Conservation (phyloP, 2,329 filamentous ascomycete species). For the Zasmidium angulare region DNA sequence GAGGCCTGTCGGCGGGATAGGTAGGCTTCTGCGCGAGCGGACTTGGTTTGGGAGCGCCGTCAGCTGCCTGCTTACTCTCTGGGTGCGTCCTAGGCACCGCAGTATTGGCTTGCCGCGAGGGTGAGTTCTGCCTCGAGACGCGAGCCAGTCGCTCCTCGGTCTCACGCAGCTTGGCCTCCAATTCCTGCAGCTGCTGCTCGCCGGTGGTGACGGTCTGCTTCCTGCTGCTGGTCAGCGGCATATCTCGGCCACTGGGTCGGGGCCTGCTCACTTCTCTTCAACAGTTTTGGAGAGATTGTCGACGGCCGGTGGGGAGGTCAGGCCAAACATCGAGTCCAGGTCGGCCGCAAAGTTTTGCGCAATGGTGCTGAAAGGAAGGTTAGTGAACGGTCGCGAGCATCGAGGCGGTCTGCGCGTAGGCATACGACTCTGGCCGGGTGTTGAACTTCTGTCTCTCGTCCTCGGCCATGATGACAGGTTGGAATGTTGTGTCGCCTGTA, state of each 20-base stretch:
- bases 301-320: constrained; percentile 73
- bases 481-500: neutral
- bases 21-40: constrained; percentile 28
- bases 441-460: constrained; percentile 8
- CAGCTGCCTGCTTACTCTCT: constrained; percentile 20
- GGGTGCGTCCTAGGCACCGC: constrained; percentile 21
- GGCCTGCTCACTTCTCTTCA: constrained; percentile 69
- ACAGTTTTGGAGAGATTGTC: constrained; percentile 73
- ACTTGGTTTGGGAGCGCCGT: constrained; percentile 14
- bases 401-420: neutral
- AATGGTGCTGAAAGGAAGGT: constrained; percentile 64
- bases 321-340: constrained; percentile 84
- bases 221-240: constrained; percentile 48
- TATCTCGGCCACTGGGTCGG: neutral
- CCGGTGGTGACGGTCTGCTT: constrained; percentile 76
- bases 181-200: constrained; percentile 76
- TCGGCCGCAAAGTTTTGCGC: constrained; percentile 83
- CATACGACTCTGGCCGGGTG: constrained; percentile 30
- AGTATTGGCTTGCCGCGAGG: constrained; percentile 22
- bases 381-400: neutral
- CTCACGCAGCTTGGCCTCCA: constrained; percentile 80
- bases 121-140: constrained; percentile 31
- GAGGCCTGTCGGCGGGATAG: constrained; percentile 26
- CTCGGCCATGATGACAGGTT: constrained; percentile 11
- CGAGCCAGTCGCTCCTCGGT: constrained; percentile 72